phyloP scores from a whole-genome alignment of 2,329 filamentous ascomycete genomes.

The Geosmithia flava region DNA sequence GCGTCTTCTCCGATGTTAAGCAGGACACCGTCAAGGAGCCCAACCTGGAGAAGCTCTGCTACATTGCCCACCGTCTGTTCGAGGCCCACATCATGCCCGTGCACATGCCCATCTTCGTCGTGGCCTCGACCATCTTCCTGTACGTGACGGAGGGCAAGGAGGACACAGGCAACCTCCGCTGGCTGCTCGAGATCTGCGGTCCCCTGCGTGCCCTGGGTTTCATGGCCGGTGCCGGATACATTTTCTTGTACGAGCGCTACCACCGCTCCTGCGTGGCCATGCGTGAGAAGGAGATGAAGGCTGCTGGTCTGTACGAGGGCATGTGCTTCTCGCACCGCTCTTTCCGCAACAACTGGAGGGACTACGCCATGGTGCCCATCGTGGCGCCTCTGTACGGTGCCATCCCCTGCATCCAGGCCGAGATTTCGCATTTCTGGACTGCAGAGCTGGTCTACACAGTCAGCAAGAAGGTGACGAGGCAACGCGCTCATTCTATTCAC shows the following conservation, averaged over 20 bases:
- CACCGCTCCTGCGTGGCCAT: constrained; percentile 47
- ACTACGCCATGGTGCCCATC: constrained; percentile 54
- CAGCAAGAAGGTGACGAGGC: constrained; percentile 53
- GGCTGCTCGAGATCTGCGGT: constrained; percentile 49
- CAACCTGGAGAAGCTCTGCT: constrained; percentile 42
- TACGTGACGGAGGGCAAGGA: constrained; percentile 36
- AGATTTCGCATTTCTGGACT: constrained; percentile 59
- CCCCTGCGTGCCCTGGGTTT: constrained; percentile 48
- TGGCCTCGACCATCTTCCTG: constrained; percentile 49
- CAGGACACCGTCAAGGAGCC: constrained; percentile 36
- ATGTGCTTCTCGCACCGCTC: constrained; percentile 53
- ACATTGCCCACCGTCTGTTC: constrained; percentile 55
- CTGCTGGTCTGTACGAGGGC: constrained; percentile 49
- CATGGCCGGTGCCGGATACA: constrained; percentile 48
- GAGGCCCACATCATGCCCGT: constrained; percentile 62
- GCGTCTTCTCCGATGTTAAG: constrained; percentile 42
- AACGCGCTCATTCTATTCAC: constrained; percentile 30
- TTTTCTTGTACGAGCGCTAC: constrained; percentile 56
- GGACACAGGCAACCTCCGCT: constrained; percentile 39
- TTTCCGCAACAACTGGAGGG: constrained; percentile 42
- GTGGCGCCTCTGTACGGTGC: constrained; percentile 57
- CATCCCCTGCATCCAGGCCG: constrained; percentile 54
- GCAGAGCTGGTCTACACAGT: constrained; percentile 58
- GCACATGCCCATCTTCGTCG: constrained; percentile 52
- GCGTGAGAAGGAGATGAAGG: constrained; percentile 54